Percentiles rank a stretch among this genome's conserved stretches.
Conservation (phyloP, 2,329 filamentous ascomycete species). For the Colletotrichum tropicale region DNA sequence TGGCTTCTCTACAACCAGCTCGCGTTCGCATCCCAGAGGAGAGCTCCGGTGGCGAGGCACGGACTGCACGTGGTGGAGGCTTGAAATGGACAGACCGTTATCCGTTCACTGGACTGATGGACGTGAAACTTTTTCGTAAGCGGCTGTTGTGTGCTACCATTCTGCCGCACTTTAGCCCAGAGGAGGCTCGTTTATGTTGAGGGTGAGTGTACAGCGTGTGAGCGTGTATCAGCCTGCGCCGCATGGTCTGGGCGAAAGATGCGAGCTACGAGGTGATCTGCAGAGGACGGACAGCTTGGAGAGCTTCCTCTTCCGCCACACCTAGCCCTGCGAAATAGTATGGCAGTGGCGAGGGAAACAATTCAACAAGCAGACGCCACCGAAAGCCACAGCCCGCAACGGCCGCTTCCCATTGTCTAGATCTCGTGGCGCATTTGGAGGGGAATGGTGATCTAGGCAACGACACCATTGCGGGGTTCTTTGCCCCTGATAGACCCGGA, state of each 20-base stretch:
- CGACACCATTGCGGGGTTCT: neutral
- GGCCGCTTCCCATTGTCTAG: neutral
- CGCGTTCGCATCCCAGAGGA: neutral
- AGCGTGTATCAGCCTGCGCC: neutral
- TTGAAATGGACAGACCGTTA: neutral
- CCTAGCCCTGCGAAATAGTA: neutral
- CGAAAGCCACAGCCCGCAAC: neutral
- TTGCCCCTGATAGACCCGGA: neutral
- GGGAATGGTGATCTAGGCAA: neutral
- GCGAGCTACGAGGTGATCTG: neutral
- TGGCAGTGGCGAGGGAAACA: neutral
- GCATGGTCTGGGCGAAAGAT: neutral
- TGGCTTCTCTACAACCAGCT: neutral
- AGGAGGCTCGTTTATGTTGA: neutral
- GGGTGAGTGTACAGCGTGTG: neutral
- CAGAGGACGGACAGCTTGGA: neutral
- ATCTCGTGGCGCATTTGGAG: neutral
- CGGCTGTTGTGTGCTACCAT: neutral
- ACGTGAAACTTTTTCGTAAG: neutral
- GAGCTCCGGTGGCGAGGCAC: neutral
- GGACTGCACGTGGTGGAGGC: constrained; percentile 11
- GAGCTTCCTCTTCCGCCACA: neutral
- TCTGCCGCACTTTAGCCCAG: neutral
- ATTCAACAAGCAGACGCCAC: neutral
- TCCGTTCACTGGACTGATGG: neutral